Conservation (phyloP, 352 stramenopile species). For the Lagenidium giganteum region DNA sequence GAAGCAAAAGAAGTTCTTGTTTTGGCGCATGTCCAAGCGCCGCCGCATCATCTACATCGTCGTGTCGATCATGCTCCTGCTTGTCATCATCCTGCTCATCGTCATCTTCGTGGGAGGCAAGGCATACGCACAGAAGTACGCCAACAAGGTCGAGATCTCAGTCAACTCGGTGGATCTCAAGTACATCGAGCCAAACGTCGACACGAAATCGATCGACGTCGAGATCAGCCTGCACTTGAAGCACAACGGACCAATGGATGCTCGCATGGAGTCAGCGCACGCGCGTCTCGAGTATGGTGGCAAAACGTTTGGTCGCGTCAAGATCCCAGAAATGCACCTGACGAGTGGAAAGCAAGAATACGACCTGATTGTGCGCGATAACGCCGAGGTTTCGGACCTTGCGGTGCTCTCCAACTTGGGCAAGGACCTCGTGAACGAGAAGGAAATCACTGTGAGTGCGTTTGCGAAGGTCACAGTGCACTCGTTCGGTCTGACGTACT, state of each 20-base stretch:
- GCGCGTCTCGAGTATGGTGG: conserved; percentile 5
- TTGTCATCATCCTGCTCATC: conserved; percentile 3
- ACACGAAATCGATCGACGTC: conserved; percentile 7
- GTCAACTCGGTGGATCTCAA: conserved; percentile 19
- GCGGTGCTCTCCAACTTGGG: conserved; percentile 8
- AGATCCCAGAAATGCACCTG: conserved; percentile 3
- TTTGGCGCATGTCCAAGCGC: conserved; percentile 9
- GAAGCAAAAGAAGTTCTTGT: conserved; percentile 8
- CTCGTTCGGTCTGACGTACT: conserved; percentile 3
- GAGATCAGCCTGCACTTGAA: conserved; percentile 15
- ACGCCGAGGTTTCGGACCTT: conserved; percentile 5
- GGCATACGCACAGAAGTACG: conserved; percentile 8
- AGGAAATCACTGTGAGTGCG: conserved; percentile 5
- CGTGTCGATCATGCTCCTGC: background rate
- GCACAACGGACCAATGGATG: conserved; percentile 2
- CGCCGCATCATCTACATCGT: conserved; percentile 5
- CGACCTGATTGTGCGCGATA: conserved; percentile 10
- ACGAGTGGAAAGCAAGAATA: conserved; percentile 4
- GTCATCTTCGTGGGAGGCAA: conserved; percentile 8
- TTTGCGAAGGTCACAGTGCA: conserved; percentile 3
- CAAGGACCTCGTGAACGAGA: conserved; percentile 9
- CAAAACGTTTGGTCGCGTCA: conserved; percentile 7
- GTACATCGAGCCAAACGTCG: conserved; percentile 2
- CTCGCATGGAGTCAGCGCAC: conserved; percentile 1
- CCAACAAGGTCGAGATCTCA: conserved; percentile 10